Evolutionary conservation across 495 filamentous ascomycete genomes (phyloP).

Genomic region (Oidiodendron maius): DNA sequence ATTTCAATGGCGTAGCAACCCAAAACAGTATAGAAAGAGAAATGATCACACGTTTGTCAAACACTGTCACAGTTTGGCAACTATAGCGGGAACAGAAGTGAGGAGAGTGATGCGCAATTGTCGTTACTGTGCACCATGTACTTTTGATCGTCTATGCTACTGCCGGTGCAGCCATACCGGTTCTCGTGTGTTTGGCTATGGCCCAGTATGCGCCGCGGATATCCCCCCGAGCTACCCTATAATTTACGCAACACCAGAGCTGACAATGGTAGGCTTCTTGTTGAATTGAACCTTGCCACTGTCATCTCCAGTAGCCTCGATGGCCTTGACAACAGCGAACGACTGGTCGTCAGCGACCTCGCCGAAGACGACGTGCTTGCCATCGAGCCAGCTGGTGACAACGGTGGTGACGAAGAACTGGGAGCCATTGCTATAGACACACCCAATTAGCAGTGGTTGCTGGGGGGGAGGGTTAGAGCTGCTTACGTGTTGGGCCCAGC

Average conservation of each 20-base stretch:
- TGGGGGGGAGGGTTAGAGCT: neutral
- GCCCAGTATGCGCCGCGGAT: conserved; percentile 11
- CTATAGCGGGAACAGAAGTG: neutral
- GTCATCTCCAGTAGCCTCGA: conserved; percentile 65
- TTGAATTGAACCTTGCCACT: conserved; percentile 55
- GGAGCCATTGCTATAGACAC: conserved; percentile 59
- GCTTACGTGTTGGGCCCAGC: conserved; percentile 72
- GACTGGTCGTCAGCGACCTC: conserved; percentile 63
- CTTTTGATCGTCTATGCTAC: conserved; percentile 17
- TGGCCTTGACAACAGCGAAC: conserved; percentile 57
- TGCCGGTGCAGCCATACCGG: conserved; percentile 1
- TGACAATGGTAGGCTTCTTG: conserved; percentile 63
- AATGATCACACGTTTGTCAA: neutral
- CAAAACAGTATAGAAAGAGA: neutral
- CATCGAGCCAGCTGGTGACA: conserved; percentile 66
- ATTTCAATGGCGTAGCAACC: too few species aligned
- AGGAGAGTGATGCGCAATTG: conserved; percentile 5
- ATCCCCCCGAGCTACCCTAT: too few species aligned
- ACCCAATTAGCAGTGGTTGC: conserved; percentile 13
- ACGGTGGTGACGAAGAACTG: conserved; percentile 78
- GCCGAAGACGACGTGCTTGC: conserved; percentile 79
- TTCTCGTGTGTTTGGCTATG: conserved; percentile 8
- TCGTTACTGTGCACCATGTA: conserved; percentile 15
- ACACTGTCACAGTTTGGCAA: neutral
- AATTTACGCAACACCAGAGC: conserved; percentile 49